phyloP scores from a whole-genome alignment of 768 basidiomycete species.

The Coprinopsis strossmayeri region DNA sequence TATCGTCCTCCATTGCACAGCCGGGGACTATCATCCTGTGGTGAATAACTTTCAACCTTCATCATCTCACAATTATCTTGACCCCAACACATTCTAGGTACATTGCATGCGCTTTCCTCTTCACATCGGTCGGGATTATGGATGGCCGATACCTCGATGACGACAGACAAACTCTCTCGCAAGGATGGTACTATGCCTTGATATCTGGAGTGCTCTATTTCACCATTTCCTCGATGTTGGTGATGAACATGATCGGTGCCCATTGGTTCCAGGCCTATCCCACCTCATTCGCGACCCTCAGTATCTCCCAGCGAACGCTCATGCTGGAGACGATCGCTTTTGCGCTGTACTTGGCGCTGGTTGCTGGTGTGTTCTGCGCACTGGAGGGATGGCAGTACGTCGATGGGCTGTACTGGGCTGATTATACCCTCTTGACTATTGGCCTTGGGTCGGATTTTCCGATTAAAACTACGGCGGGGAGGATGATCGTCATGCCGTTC shows the following conservation, averaged over 20 bases:
- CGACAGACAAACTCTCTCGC: slow-evolving; percentile 20
- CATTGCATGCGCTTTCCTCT: slow-evolving; percentile 26
- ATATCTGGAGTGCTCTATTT: slow-evolving; percentile 25
- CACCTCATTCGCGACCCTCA: slow-evolving; percentile 28
- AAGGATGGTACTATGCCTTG: slow-evolving; percentile 33
- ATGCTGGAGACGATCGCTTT: slow-evolving; percentile 38
- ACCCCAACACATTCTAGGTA: slow-evolving; percentile 22
- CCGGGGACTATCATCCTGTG: slow-evolving; percentile 30
- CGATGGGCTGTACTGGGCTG: slow-evolving; percentile 36
- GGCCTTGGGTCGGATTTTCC: slow-evolving; percentile 35
- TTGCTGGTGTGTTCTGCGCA: slow-evolving; percentile 29
- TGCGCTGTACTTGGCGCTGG: slow-evolving; percentile 30
- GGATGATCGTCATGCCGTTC: slow-evolving; percentile 31
- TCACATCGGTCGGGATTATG: slow-evolving; percentile 26
- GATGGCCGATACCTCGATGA: slow-evolving; percentile 11
- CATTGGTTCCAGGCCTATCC: slow-evolving; percentile 24
- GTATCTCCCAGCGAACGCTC: slow-evolving; percentile 32
- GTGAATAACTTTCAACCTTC: slow-evolving; percentile 15
- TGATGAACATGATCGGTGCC: slow-evolving; percentile 20
- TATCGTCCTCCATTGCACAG: slow-evolving; percentile 29
- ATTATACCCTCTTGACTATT: slow-evolving; percentile 36
- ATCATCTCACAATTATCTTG: neutral
- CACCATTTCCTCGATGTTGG: slow-evolving; percentile 22
- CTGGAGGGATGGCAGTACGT: slow-evolving; percentile 31
- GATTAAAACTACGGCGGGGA: slow-evolving; percentile 17